phyloP scores from a whole-genome alignment of 1,139 yeast species.

The Hansenula lynferdii region DNA sequence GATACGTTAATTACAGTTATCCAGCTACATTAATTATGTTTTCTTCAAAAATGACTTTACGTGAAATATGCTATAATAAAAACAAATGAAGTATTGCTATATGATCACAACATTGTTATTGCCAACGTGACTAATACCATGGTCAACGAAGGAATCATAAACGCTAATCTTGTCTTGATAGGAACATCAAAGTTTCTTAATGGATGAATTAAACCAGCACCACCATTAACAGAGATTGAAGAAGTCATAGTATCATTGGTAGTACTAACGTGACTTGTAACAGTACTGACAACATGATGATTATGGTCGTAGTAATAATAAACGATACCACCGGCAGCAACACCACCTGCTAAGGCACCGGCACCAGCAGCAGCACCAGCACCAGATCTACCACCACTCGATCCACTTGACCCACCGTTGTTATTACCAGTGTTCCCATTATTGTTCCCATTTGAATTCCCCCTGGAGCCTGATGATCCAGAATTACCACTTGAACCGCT shows the following conservation, averaged over 20 bases:
- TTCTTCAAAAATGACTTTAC: too few species aligned
- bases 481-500: background rate
- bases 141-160: background rate
- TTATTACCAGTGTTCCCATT: too few species aligned
- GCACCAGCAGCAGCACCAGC: background rate
- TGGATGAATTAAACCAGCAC: background rate
- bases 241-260: background rate
- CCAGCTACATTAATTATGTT: too few species aligned
- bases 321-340: background rate
- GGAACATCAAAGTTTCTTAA: background rate
- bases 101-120: too few species aligned
- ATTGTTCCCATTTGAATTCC: too few species aligned
- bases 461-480: background rate
- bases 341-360: constrained; percentile 1
- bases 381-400: background rate
- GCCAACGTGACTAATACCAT: background rate
- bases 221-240: background rate
- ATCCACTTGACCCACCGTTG: background rate
- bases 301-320: background rate
- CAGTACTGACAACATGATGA: background rate
- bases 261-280: background rate
- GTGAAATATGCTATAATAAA: too few species aligned
- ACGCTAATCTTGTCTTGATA: background rate
- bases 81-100: too few species aligned
- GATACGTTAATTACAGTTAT: too few species aligned